Base-by-base conservation (phyloP, 2,329 filamentous ascomycete species). In the Hypoxylon sp. region DNA sequence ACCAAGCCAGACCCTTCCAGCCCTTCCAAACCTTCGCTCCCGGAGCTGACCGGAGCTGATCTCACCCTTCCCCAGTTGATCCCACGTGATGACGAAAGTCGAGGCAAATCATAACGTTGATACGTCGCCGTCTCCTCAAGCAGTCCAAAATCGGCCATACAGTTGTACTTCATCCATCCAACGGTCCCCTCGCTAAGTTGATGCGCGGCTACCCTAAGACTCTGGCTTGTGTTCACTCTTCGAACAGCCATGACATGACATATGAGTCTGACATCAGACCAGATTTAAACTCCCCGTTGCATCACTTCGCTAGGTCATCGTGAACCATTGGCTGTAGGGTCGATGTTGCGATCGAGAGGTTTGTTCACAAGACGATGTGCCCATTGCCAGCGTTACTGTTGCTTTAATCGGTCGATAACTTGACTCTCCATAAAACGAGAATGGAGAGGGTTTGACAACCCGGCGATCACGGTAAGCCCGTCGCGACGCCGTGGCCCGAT, bases 21-120 rank as follows among this genome's bases (percentile, higher is more conserved):
- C 52, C 34, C 37, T 34, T 26, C 41, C 56, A 51, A 60, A 48
- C 60, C 39, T 67, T 65, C 58, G 37, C n/a, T n/a, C n/a, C n/a
- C n/a, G n/a, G n/a, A n/a, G 17, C 41, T 37, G 39, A n/a, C 19
- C 20, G 59, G 50, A 49, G 43, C 62, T 70, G 61, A 68, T 61
- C 64, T 68, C 69, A 65, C 65, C 44, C 24, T 26, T 56, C 56
- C 53, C 53, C 59, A 58, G 58, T 43, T 47, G 67, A 66, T 67
- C 61, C 63, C 60, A 73, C 62, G 68, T 64, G 61, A 70, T 72
- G 69, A 73, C 70, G 71, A 72, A 71, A 70, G 19, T 17, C 30
- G 39, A 37, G 50, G 54, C 59, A 24, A 68, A 65, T 63, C 59
- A 65, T 47, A 41, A 56, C 59, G 49, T 32, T 20, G 47, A 22